Base-by-base conservation (phyloP, 2,329 filamentous ascomycete genomes). In the Pseudogymnoascus sp. region DNA sequence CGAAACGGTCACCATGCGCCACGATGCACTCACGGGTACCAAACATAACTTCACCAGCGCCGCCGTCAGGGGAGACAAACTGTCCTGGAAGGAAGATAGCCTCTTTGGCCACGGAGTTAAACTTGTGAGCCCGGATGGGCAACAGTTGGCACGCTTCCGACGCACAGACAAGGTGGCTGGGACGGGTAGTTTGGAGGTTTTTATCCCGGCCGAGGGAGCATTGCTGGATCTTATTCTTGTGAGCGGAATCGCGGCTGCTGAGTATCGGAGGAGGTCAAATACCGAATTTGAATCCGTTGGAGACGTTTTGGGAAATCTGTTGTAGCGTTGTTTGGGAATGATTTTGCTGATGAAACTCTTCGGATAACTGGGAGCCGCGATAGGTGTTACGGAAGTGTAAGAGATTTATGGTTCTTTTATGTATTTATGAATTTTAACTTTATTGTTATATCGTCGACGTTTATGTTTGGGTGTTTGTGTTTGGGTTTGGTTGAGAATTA, bases 211-310 rank as follows among this genome's bases (percentile, higher is more conserved):
- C 1, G 45, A 52, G n/a, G 45, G 45, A 1, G 23, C 1, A 30
- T 30, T 30, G 13, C 23, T 52, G 2, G 45, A 52, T 52, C 23
- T 52, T 30, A 30, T 52, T 12, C 45, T 52, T 28, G 2, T 52
- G 23, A 52, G 45, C 23, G 45, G 45, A 30, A 52, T 52, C 23
- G 45, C 45, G 8, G 45, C 45, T 5, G 23, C 45, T 52, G 45
- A 52, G 23, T 52, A 52, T 52, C 23, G 45, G 23, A 52, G 45
- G n/a, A 52, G 45, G 4, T 52, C 45, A 18, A 52, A 52, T 52
- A 18, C 18, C 4, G 45, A 52, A 7, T 26, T 52, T 28, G 8
- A 3, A 5, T 18, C 45, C 13, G 45, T 52, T 52, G 45, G 45
- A 4, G 45, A 52, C 6, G 26, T 52, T 30, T 30, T 52, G 45